A percentile compares a stretch with the other conserved stretches of the same genome.
Evolutionary conservation across 495 filamentous ascomycete genomes (phyloP).

Genomic region (Aspergillus indologenus): DNA sequence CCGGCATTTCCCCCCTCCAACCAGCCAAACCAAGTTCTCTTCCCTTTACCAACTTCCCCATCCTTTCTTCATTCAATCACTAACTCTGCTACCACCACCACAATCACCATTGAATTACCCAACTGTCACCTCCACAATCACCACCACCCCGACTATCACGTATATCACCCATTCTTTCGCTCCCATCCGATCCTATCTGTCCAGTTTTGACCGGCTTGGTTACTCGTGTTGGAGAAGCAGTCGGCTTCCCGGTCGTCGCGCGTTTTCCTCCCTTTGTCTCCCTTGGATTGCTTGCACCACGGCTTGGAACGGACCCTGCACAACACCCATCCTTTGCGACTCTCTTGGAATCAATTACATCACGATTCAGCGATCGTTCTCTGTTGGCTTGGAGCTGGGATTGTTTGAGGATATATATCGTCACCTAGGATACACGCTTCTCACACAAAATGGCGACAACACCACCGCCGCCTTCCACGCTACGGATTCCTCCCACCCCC

Average conservation of each 20-base stretch:
- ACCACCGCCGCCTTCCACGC: conserved; percentile 57
- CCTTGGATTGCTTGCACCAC: conserved; percentile 11
- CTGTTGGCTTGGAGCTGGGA: conserved; percentile 1
- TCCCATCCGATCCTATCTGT: background rate
- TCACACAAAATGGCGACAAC: conserved; percentile 56
- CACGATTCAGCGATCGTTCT: background rate
- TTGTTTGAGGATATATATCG: background rate
- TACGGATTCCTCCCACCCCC: conserved; percentile 70
- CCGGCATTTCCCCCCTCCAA: background rate
- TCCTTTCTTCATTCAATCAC: conserved; percentile 1
- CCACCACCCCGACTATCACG: background rate
- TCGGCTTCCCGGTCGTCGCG: conserved; percentile 19
- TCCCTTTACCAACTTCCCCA: background rate
- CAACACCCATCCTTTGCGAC: conserved; percentile 2
- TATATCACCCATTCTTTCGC: background rate
- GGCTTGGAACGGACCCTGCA: background rate
- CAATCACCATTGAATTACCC: background rate
- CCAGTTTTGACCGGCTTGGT: background rate
- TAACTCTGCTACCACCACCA: background rate
- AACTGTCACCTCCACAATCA: background rate
- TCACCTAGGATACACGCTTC: background rate
- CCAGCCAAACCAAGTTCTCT: background rate
- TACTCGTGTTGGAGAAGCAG: conserved; percentile 1
- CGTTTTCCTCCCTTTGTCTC: conserved; percentile 19
- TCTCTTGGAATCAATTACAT: conserved; percentile 1